Evolutionary conservation across 139 green algal genomes (phyloP).

Genomic region (Marvania coccoides): DNA sequence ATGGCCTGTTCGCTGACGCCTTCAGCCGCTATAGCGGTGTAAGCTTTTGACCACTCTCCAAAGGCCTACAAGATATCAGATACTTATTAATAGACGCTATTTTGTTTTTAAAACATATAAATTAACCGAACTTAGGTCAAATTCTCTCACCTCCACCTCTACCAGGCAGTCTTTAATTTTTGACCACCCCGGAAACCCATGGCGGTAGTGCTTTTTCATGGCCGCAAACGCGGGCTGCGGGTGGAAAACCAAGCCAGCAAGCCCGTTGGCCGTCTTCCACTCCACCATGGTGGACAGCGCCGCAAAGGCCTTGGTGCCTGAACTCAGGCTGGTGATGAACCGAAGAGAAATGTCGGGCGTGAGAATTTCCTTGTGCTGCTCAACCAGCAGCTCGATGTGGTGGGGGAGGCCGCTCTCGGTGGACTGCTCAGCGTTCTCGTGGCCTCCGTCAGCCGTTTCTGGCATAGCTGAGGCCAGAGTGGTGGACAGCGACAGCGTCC

Average conservation of each 20-base stretch:
- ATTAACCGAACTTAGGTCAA: background rate
- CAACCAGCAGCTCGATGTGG: too few species aligned
- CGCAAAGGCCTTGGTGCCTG: background rate
- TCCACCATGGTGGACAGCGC: background rate
- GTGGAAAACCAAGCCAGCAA: background rate
- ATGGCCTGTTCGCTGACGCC: constrained; percentile 1
- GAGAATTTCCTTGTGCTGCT: background rate
- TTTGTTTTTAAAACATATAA: too few species aligned
- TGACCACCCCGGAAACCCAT: constrained; percentile 2
- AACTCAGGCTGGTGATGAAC: background rate
- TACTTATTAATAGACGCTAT: background rate
- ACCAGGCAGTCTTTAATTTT: constrained; percentile 2
- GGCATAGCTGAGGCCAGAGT: too few species aligned
- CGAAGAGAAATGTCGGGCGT: background rate
- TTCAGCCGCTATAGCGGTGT: background rate
- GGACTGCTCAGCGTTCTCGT: too few species aligned
- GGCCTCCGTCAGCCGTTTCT: too few species aligned
- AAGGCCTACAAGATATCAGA: background rate
- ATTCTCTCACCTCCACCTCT: too few species aligned
- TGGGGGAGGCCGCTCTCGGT: too few species aligned
- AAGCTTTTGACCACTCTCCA: background rate
- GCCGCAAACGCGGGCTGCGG: background rate
- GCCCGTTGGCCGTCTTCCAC: background rate
- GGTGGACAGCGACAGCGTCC: background rate
- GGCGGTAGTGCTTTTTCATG: constrained; percentile 7